Evolutionary conservation across 1,284 basidiomycete genomes (phyloP), one percentile per base, ranked within the genome.

Genomic region (Vanrija sp.): DNA sequence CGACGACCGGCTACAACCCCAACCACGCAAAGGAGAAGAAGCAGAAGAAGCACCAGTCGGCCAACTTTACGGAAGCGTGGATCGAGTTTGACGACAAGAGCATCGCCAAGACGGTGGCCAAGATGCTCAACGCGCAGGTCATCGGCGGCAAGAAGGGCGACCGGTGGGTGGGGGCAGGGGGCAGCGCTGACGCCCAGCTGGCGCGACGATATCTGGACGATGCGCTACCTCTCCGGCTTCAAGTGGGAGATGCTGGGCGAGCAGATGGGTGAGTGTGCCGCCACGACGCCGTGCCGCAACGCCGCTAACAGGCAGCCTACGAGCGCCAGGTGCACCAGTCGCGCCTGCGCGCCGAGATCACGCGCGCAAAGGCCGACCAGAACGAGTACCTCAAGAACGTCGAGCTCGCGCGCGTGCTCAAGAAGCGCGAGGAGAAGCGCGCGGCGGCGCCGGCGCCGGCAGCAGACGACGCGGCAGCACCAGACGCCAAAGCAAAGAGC

Each of bases 241-340:
- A 98, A 96, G 73, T 98, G 96, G 96, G 87, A 88, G 73, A 97
- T 97, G 94, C 80, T 99, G 57, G 94, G 91, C 12, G 96, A 98
- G 75, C 95, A 98, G 82, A 87, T 99, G 69, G 91, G 94, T 94
- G 71, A 74, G 91, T 82, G 15, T 14, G 19, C 6, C 18, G 20
- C 14, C 15, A 10, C 15, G 9, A 43, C 20, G 41, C n/a, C n/a
- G n/a, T n/a, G n/a, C n/a, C n/a, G n/a, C n/a, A n/a, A n/a, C n/a
- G 15, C 15, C 18, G 27, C 51, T 49, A 16, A 48, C 49, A 16
- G 9, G 2, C 67, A 95, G 95, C 95, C 27, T 88, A 97, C 68
- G 96, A 98, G 78, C 85, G 89, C 16, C 92, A 94, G 22, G 80
- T 89, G 7, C 91, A 94, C 69, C 80, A 87, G 7, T 89, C 93